Evolutionary conservation across 2,329 filamentous ascomycete genomes (phyloP).

Genomic region (Talaromyces funiculosus): DNA sequence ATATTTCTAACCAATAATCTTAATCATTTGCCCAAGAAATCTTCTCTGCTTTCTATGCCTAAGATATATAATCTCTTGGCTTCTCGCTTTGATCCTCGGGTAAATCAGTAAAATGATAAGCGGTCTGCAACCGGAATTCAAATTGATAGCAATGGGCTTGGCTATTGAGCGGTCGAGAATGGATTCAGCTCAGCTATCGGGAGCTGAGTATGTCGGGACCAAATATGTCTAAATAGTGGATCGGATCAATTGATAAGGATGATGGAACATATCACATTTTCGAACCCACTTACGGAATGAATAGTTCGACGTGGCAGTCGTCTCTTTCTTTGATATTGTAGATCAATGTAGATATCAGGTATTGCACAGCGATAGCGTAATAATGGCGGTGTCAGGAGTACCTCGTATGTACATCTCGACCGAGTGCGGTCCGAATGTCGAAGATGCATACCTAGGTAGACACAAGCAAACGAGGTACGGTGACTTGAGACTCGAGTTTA

Average conservation of each 20-base stretch:
- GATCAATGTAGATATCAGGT: neutral
- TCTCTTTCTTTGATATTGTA: too few relatives aligned
- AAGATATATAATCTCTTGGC: neutral
- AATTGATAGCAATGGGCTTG: neutral
- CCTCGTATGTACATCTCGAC: neutral
- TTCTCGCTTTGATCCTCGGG: neutral
- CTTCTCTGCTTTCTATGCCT: neutral
- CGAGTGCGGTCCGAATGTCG: neutral
- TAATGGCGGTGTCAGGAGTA: neutral
- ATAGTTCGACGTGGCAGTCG: neutral
- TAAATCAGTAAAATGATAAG: neutral
- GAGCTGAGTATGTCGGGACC: neutral
- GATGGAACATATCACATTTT: neutral
- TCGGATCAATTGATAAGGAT: neutral
- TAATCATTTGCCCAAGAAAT: neutral
- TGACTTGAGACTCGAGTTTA: neutral
- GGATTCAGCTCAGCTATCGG: neutral
- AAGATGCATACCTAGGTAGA: neutral
- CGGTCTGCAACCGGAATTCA: neutral
- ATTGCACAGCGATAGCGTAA: too few relatives aligned
- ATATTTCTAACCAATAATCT: constrained; percentile 9
- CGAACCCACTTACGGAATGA: neutral
- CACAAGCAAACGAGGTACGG: neutral
- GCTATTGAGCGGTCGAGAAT: too few relatives aligned
- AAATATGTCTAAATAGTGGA: neutral